Evolutionary conservation across 441 rosid species (phyloP).

Genomic region (Sinapis alba): DNA sequence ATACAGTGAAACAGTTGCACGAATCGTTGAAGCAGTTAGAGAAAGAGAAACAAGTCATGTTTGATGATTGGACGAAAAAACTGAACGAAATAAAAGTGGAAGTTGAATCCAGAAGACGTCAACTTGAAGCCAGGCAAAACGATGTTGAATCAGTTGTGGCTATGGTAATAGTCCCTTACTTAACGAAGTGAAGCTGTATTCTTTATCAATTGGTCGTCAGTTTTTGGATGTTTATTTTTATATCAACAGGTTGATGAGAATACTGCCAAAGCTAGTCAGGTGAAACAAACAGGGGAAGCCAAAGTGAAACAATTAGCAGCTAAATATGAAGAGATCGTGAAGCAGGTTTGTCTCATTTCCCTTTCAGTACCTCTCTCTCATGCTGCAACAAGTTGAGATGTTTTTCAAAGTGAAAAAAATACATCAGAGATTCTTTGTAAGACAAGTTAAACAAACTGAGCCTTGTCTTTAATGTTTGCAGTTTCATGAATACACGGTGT

Average conservation of each 20-base stretch:
- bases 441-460: background rate
- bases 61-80: constrained; percentile 55
- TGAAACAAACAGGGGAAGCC: constrained; percentile 62
- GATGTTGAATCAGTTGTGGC: constrained; percentile 69
- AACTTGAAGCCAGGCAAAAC: constrained; percentile 71
- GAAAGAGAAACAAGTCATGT: constrained; percentile 60
- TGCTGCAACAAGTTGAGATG: background rate
- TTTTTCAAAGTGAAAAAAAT: background rate
- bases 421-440: background rate
- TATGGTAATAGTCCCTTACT: constrained; percentile 47
- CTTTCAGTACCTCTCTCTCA: background rate
- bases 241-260: constrained; percentile 67
- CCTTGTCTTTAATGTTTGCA: constrained; percentile 37
- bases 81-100: constrained; percentile 52
- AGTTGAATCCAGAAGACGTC: constrained; percentile 61
- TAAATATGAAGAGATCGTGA: constrained; percentile 64
- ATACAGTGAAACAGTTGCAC: constrained; percentile 62
- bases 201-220: constrained; percentile 5
- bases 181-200: background rate
- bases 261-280: constrained; percentile 52
- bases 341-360: constrained; percentile 55
- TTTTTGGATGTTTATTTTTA: background rate
- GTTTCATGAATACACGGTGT: constrained; percentile 49
- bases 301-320: constrained; percentile 51
- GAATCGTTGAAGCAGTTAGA: constrained; percentile 55